A percentile compares a stretch with the other conserved stretches of the same genome.
Conservation (phyloP, 371 early-diverging fungal genomes). For the Mucor circinelloides region DNA sequence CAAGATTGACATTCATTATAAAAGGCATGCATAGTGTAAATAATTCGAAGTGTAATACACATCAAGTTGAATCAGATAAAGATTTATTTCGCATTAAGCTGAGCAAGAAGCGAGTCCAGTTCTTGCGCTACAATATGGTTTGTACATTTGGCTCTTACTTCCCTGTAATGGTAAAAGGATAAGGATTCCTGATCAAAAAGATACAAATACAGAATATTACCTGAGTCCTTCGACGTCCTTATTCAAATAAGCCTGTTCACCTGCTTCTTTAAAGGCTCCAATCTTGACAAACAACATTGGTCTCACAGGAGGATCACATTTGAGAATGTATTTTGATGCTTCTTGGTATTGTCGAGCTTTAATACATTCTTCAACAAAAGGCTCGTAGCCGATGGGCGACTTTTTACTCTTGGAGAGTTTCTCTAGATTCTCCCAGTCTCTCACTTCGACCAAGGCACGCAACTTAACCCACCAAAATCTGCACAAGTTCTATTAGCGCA, state of each 20-base stretch:
- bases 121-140: slow-evolving; percentile 58
- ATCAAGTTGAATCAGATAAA: too few species aligned
- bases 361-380: slow-evolving; percentile 86
- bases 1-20: too few species aligned
- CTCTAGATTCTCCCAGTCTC: slow-evolving; percentile 90
- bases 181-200: not conserved
- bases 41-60: too few species aligned
- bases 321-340: slow-evolving; percentile 78
- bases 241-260: slow-evolving; percentile 68
- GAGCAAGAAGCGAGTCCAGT: slow-evolving; percentile 54
- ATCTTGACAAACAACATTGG: slow-evolving; percentile 77
- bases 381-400: slow-evolving; percentile 84
- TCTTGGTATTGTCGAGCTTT: slow-evolving; percentile 77
- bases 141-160: slow-evolving; percentile 54
- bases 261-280: slow-evolving; percentile 79
- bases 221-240: slow-evolving; percentile 71
- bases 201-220: slow-evolving; percentile 28
- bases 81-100: slow-evolving; percentile 47
- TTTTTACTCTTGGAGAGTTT: slow-evolving; percentile 78
- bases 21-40: too few species aligned
- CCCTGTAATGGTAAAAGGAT: slow-evolving; percentile 23
- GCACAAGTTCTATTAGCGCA: not conserved
- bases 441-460: slow-evolving; percentile 77
- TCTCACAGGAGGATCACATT: slow-evolving; percentile 69
- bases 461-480: slow-evolving; percentile 88